Evolutionary conservation across 208 protist genomes (phyloP).

Genomic region (Leishmania martiniquensis): DNA sequence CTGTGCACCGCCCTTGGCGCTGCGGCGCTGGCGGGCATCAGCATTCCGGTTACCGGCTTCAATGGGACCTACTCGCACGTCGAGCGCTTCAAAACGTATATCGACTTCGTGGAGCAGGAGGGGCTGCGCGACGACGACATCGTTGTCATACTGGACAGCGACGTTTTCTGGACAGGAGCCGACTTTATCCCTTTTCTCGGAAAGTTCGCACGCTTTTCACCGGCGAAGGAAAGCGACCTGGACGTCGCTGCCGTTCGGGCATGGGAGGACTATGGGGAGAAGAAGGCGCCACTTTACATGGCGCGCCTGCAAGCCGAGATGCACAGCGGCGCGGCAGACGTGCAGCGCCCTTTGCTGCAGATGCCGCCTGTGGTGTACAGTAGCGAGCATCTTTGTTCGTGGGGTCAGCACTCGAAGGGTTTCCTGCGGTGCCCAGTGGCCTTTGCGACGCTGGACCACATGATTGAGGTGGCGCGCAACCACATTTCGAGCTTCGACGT

Average conservation of each 20-base stretch:
- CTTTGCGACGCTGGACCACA: conserved; percentile 32
- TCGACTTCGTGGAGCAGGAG: conserved; percentile 35
- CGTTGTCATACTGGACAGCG: conserved; percentile 38
- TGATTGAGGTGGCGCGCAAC: conserved; percentile 38
- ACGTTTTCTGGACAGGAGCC: conserved; percentile 37
- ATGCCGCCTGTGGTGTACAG: conserved; percentile 46
- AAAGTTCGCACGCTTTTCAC: conserved; percentile 37
- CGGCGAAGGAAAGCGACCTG: conserved; percentile 22
- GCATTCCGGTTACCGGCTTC: conserved; percentile 30
- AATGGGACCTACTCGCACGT: conserved; percentile 36
- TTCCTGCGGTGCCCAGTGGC: conserved; percentile 29
- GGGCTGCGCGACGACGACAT: conserved; percentile 38
- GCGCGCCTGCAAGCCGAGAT: conserved; percentile 10
- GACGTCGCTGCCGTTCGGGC: conserved; percentile 42
- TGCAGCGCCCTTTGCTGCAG: conserved; percentile 28
- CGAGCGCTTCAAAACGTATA: conserved; percentile 26
- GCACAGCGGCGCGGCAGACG: not conserved
- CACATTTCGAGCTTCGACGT: conserved; percentile 14
- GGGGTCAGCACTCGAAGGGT: conserved; percentile 27
- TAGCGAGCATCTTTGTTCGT: conserved; percentile 33
- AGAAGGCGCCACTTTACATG: conserved; percentile 32
- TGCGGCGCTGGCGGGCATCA: conserved; percentile 31
- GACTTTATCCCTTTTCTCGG: conserved; percentile 42
- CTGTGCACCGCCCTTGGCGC: conserved; percentile 34
- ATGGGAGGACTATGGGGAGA: conserved; percentile 50